A percentile compares a stretch with the other conserved stretches of the same genome.
These are phyloP conservation scores for Fusarium bulbicola DNA, from an alignment of 2,329 filamentous ascomycete genomes.

Conservation along the genomic window DNA sequence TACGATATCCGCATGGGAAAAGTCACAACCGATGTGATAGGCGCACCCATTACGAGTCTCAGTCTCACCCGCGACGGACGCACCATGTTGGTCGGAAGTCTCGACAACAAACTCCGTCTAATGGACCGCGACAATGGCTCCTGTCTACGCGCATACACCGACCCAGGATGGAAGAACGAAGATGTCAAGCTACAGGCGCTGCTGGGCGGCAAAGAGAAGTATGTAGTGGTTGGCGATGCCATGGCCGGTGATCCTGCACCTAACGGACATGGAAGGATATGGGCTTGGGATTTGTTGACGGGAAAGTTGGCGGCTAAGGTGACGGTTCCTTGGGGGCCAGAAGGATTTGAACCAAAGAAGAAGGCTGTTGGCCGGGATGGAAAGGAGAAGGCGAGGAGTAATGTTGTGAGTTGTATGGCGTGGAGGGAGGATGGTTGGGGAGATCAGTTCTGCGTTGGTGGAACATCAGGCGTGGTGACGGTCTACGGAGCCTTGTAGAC, in stretches of 20 bases:
- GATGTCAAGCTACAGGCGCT: slow-evolving; percentile 79
- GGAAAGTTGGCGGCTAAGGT: slow-evolving; percentile 74
- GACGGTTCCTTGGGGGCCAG: slow-evolving; percentile 64
- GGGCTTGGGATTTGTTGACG: slow-evolving; percentile 85
- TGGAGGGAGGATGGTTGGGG: slow-evolving; percentile 71
- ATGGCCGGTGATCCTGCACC: slow-evolving; percentile 47
- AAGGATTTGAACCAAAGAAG: slow-evolving; percentile 58
- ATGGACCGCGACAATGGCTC: slow-evolving; percentile 82
- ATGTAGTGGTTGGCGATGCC: slow-evolving; percentile 85
- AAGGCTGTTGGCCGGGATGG: slow-evolving; percentile 67
- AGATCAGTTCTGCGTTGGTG: slow-evolving; percentile 71
- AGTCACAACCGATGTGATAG: slow-evolving; percentile 75
- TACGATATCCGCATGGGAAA: slow-evolving; percentile 86
- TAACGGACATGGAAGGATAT: slow-evolving; percentile 67
- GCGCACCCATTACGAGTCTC: slow-evolving; percentile 78
- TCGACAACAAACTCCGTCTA: slow-evolving; percentile 81
- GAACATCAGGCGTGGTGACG: slow-evolving; percentile 72
- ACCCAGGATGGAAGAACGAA: slow-evolving; percentile 67
- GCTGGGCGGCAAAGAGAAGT: slow-evolving; percentile 78
- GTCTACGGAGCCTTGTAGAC: slow-evolving; percentile 60
- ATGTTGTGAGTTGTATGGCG: slow-evolving; percentile 69
- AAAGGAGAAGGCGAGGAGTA: slow-evolving; percentile 66
- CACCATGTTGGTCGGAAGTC: slow-evolving; percentile 75
- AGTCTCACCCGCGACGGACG: slow-evolving; percentile 75
- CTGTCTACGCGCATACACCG: slow-evolving; percentile 76